Percentiles rank a stretch among this genome's conserved stretches.
These are phyloP conservation scores for Nicotiana rustica DNA, from an alignment of 305 asterid species.

Conservation along the genomic window DNA sequence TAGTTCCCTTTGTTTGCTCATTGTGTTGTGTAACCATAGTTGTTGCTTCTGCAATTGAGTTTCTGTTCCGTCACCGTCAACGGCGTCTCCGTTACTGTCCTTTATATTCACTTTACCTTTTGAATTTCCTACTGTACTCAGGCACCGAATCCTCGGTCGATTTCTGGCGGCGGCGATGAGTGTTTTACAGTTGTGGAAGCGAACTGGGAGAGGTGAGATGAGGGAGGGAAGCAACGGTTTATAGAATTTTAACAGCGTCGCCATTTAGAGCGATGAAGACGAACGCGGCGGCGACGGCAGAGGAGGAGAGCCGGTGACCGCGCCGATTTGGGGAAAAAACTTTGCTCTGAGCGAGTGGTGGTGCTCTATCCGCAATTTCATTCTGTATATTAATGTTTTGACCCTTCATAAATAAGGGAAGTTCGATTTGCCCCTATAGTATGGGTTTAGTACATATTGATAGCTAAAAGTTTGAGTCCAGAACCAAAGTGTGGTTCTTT, in stretches of 20 bases:
- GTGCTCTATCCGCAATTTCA: not conserved
- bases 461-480: not conserved
- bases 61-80: not conserved
- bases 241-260: slow-evolving; percentile 26
- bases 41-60: slow-evolving; percentile 23
- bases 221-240: not conserved
- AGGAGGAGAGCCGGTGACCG: not conserved
- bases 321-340: not conserved
- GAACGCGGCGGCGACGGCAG: not conserved
- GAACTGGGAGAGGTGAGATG: not conserved
- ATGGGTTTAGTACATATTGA: not conserved
- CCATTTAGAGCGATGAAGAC: not conserved
- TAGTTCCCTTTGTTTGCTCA: slow-evolving; percentile 80
- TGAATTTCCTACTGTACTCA: slow-evolving; percentile 26
- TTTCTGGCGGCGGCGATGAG: slow-evolving; percentile 22
- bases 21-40: slow-evolving; percentile 84
- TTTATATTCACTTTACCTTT: not conserved
- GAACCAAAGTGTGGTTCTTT: no score
- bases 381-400: not conserved
- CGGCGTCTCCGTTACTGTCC: not conserved
- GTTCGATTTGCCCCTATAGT: not conserved
- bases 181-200: slow-evolving; percentile 8
- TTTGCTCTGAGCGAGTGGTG: not conserved
- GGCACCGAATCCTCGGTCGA: slow-evolving; percentile 22
- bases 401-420: not conserved